Conservation (phyloP, 495 filamentous ascomycete species). For the Copromyces sp. region DNA sequence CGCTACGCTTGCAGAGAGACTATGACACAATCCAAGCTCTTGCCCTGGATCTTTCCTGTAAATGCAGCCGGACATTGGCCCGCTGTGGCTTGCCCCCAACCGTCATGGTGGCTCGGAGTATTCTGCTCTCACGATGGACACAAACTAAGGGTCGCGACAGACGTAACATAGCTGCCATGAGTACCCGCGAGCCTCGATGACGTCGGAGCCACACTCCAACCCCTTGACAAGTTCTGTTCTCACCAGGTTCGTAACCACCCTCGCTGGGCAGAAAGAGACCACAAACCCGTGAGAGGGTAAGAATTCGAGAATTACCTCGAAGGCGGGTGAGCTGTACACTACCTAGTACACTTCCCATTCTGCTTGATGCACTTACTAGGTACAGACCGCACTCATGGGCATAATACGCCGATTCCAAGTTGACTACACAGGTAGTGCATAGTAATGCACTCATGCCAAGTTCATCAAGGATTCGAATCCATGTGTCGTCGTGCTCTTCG, state of each 20-base stretch:
- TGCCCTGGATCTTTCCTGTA: background rate
- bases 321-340: background rate
- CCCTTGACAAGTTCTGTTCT: background rate
- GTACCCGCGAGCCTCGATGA: background rate
- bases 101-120: background rate
- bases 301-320: background rate
- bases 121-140: background rate
- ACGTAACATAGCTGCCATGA: background rate
- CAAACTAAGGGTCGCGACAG: background rate
- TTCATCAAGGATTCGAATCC: background rate
- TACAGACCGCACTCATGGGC: background rate
- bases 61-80: background rate
- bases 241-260: background rate
- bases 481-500: background rate
- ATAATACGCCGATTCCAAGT: background rate
- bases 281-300: background rate
- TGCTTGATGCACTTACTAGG: background rate
- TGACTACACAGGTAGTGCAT: background rate
- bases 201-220: background rate
- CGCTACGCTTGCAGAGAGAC: background rate
- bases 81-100: background rate
- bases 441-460: background rate
- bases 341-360: background rate
- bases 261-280: background rate
- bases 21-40: background rate